Base-by-base conservation (phyloP, 2,329 filamentous ascomycete genomes). In the Pseudocercospora macadamiae region DNA sequence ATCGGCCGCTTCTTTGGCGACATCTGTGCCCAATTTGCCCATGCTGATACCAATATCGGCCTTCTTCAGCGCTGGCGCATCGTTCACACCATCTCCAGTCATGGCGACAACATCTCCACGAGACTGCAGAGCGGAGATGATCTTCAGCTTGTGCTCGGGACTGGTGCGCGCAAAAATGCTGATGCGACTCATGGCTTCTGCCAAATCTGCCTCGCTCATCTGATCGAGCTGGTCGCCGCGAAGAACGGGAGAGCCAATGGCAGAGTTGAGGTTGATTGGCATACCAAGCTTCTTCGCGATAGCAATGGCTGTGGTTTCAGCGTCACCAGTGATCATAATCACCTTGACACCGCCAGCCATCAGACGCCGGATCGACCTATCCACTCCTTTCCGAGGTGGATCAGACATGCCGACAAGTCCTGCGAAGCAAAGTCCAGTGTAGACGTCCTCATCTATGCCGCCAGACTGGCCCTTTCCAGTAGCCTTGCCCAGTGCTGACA, bases 261-360 rank as follows among this genome's bases (percentile, higher is more conserved):
- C 75, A 76, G 64, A 85, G 79, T 68, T 83, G 76, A 76, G 86
- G 82, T 71, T 82, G 76, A 97, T 85, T 2, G 88, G 86, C 91
- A 99, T 99, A 37, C 95, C 95, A n/a, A 99, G 82, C 71, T 96
- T 93, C 75, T 85, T 91, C 26, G 91, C 95, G 72, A 99, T 97
- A 0, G 95, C 95, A 45, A 97, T 82, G 2, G 95, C 95, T 2
- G 95, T 99, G 1, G 91, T 91, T 73, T 97, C 92, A 14, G 95
- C 91, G 74, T 99, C 95, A 59, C 95, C 95, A 8, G 95, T 99
- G 66, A 99, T 97, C 95, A 99, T 99, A 68, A 99, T 96, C 48
- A 99, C 91, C 74, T 92, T 95, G 63, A 99, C 95, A 36, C 93
- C 93, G 54, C 95, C 95, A 49, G 91, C 87, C 88, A 97, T 93